Evolutionary conservation across 2,329 filamentous ascomycete genomes (phyloP), one percentile per base, ranked within the genome.

Genomic region (Pleochaeta shiraiana): DNA sequence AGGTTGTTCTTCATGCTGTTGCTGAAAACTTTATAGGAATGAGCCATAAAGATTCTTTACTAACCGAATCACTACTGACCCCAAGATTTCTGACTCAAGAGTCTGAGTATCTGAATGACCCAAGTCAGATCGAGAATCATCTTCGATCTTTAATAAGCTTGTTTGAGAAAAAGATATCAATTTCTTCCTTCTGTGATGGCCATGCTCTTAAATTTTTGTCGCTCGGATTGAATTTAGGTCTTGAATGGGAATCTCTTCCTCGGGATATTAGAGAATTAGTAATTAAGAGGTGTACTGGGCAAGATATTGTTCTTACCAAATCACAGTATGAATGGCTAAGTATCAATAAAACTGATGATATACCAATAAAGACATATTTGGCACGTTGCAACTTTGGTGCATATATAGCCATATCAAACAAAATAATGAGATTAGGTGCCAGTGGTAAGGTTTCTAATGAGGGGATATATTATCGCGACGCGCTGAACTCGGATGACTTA

Each of bases 191-290:
- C 33, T 68, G 76, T n/a, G 65, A 68, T 31, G 63, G 63, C 21
- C 66, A 79, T n/a, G 70, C 79, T 1, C 70, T 81, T 16, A 73
- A 74, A 21, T 74, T 77, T 64, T 70, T 79, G 4, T 79, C 77
- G 61, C 70, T 81, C 28, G 78, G 78, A 0, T 75, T 79, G 33
- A 74, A 80, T 47, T 74, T 74, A 59, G 78, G 81, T 64, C 74
- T 74, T 11, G 73, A 79, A 33, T 82, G 79, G 79, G 79, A 81
- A 43, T 71, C 69, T 28, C 70, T 81, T 12, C 77, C 79, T 2
- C 69, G 74, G 19, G 72, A 75, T 7, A 75, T 81, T 64, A 74
- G 79, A 55, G 70, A 72, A n/a, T 69, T 77, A 6, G 72, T 81
- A 24, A 70, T 81, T 2, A 71, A 73, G 60, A 74, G 78, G 64